Evolutionary conservation across 176 grass and related monocot species (phyloP).

Genomic region (Carex kokanica): DNA sequence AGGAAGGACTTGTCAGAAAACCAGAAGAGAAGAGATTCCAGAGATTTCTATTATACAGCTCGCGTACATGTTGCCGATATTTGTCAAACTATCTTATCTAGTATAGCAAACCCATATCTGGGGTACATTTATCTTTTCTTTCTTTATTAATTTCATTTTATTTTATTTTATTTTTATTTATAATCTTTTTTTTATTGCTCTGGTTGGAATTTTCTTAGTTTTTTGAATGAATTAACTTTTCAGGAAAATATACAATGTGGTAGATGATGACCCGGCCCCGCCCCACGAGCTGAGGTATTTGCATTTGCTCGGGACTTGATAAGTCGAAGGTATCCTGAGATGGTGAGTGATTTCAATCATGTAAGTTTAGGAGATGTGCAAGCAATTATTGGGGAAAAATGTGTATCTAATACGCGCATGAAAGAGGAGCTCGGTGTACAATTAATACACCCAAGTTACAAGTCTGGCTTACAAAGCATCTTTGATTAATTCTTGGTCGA

Average conservation of each 20-base stretch:
- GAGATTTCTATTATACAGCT: constrained; percentile 48
- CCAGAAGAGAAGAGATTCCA: constrained; percentile 65
- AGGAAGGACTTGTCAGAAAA: constrained; percentile 48
- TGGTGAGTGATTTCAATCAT: constrained; percentile 11
- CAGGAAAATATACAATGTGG: constrained; percentile 78
- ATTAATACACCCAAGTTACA: too few relatives aligned
- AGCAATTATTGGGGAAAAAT: constrained; percentile 50
- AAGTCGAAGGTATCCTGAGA: constrained; percentile 44
- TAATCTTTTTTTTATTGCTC: not conserved
- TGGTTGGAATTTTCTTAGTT: not conserved
- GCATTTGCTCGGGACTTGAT: constrained; percentile 62
- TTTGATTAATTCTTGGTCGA: constrained; percentile 47
- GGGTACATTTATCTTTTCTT: constrained; percentile 33
- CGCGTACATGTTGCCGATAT: constrained; percentile 81
- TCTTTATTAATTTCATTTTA: not conserved
- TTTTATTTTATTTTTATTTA: not conserved
- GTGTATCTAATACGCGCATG: constrained; percentile 60
- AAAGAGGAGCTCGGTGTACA: constrained; percentile 64
- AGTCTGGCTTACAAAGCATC: constrained; percentile 61
- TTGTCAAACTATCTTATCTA: constrained; percentile 64
- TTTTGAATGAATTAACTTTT: not conserved
- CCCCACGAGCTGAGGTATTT: constrained; percentile 73
- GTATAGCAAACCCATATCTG: constrained; percentile 42
- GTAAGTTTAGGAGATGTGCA: too few relatives aligned
- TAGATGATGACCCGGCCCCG: constrained; percentile 84